Conservation (phyloP, 2,329 filamentous ascomycete species). For the Pseudocercospora musae region DNA sequence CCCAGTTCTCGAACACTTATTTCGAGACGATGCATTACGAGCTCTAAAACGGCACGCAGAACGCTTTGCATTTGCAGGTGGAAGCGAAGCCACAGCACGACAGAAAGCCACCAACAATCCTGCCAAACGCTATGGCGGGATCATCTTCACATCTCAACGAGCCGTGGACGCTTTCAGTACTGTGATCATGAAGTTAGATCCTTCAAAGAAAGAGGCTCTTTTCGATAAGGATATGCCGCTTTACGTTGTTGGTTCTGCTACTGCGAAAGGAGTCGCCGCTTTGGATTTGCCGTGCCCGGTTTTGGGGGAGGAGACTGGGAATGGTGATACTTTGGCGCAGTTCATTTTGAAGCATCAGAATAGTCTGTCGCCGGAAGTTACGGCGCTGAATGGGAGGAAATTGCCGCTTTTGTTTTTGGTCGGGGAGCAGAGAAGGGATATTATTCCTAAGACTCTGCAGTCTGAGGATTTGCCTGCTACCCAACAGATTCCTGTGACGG, state of each 20-base stretch:
- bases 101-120: slow-evolving; percentile 34
- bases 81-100: slow-evolving; percentile 27
- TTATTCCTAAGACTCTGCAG: slow-evolving; percentile 80
- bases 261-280: slow-evolving; percentile 65
- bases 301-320: slow-evolving; percentile 78
- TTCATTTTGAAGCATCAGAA: slow-evolving; percentile 79
- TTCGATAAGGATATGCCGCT: slow-evolving; percentile 56
- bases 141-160: slow-evolving; percentile 80
- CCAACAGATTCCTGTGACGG: slow-evolving; percentile 64
- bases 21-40: slow-evolving; percentile 58
- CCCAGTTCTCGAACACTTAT: slow-evolving; percentile 70
- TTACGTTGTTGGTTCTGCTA: slow-evolving; percentile 79
- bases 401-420: slow-evolving; percentile 79
- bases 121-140: slow-evolving; percentile 61
- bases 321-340: slow-evolving; percentile 72
- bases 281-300: slow-evolving; percentile 56
- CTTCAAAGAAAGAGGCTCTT: slow-evolving; percentile 34
- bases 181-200: slow-evolving; percentile 54
- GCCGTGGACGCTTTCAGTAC: slow-evolving; percentile 74
- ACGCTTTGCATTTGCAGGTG: slow-evolving; percentile 39
- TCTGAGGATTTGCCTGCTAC: slow-evolving; percentile 49
- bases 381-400: slow-evolving; percentile 40
- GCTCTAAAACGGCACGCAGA: slow-evolving; percentile 53
- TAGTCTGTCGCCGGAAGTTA: slow-evolving; percentile 30
- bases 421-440: slow-evolving; percentile 82